Evolutionary conservation across 1,139 yeast species (phyloP).

Genomic region (Kodamaea arcana): DNA sequence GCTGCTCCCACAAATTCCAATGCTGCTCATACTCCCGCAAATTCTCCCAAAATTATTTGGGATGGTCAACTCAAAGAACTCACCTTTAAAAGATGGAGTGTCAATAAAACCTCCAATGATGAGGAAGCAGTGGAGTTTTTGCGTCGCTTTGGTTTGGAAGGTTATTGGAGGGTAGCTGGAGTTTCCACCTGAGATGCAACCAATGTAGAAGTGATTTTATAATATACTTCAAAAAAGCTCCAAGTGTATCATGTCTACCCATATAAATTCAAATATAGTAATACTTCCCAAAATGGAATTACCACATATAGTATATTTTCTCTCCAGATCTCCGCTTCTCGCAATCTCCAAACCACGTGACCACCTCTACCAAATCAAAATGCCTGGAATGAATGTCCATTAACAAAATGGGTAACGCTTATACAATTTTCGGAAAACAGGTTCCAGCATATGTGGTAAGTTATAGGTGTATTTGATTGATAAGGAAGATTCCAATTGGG

Average conservation of each 20-base stretch:
- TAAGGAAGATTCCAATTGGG: no score
- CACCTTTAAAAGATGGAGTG: conserved; percentile 61
- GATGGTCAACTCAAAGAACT: conserved; percentile 60
- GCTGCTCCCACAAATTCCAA: conserved; percentile 14
- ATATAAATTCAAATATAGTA: no score
- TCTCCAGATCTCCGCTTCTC: no score
- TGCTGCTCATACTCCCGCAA: neutral
- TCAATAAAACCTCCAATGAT: conserved; percentile 46
- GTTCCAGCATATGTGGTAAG: conserved; percentile 64
- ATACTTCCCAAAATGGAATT: no score
- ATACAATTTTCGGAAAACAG: conserved; percentile 58
- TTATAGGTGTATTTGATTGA: no score
- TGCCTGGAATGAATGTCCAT: neutral
- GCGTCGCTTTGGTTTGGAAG: conserved; percentile 48
- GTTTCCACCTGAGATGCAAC: neutral
- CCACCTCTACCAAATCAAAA: neutral
- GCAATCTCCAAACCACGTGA: no score
- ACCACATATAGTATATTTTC: no score
- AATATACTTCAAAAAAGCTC: neutral
- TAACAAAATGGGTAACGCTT: conserved; percentile 53
- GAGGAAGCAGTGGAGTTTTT: conserved; percentile 54
- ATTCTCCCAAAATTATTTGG: conserved; percentile 60
- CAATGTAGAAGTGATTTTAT: neutral
- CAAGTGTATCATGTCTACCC: neutral
- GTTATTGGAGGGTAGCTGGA: conserved; percentile 55